Conservation (phyloP, 2,329 filamentous ascomycete species). For the Reticulascus tulasneorum region DNA sequence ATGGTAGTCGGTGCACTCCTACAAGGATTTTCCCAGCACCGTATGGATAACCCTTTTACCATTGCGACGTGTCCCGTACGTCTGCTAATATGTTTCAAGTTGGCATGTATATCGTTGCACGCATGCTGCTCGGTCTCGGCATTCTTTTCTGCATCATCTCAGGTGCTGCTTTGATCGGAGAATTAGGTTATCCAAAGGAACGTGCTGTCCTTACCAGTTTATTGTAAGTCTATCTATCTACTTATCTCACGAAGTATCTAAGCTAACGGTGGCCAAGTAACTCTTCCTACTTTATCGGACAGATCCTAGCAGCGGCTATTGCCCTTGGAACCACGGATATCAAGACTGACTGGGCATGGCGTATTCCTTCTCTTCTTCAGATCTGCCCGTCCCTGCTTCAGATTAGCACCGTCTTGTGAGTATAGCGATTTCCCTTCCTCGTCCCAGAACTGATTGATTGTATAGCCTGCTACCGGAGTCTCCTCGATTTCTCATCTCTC, state of each 20-base stretch:
- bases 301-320: constrained; percentile 48
- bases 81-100: too few species aligned
- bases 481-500: constrained; percentile 66
- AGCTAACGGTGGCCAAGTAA: too few species aligned
- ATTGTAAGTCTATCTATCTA: too few species aligned
- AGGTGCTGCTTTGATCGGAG: constrained; percentile 46
- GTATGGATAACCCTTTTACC: too few species aligned
- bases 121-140: constrained; percentile 51
- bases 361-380: constrained; percentile 53
- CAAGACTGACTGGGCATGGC: constrained; percentile 46
- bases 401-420: constrained; percentile 55
- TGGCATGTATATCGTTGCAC: constrained; percentile 49
- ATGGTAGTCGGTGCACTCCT: constrained; percentile 27
- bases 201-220: constrained; percentile 47
- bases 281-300: too few species aligned
- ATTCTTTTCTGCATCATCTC: constrained; percentile 48
- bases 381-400: constrained; percentile 37
- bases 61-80: too few species aligned
- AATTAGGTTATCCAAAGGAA: constrained; percentile 50
- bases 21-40: constrained; percentile 42
- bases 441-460: too few species aligned
- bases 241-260: too few species aligned
- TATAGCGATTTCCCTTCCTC: too few species aligned
- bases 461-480: constrained; percentile 74
- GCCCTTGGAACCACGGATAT: constrained; percentile 35